These are phyloP conservation scores for Cladobotryum mycophilum DNA, from an alignment of 2,329 filamentous ascomycete species.

Conservation along the genomic window DNA sequence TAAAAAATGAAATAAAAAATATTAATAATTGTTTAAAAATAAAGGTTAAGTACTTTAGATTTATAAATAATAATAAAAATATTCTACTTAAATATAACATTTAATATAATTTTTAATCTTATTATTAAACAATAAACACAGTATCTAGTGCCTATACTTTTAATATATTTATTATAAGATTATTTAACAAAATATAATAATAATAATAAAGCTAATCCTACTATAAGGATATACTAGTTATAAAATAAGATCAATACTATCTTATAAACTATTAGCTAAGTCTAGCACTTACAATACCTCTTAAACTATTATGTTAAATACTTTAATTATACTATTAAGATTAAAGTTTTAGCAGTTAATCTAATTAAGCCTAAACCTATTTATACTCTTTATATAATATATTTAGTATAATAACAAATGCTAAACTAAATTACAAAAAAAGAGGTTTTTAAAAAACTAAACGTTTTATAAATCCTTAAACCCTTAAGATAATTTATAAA, in stretches of 20 bases:
- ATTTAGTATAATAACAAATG: background rate
- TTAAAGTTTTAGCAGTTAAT: background rate
- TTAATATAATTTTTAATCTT: background rate
- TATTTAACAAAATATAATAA: background rate
- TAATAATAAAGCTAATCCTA: background rate
- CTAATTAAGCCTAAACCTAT: background rate
- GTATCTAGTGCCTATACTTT: no score
- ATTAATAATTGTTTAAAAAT: no score
- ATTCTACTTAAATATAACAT: no score
- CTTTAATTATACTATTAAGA: no score
- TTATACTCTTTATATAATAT: background rate
- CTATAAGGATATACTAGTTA: background rate
- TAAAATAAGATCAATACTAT: constrained; percentile 3
- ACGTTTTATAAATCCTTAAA: background rate
- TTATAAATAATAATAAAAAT: no score
- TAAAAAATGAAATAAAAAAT: no score
- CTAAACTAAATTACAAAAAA: background rate
- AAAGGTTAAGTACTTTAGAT: no score
- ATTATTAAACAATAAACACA: no score
- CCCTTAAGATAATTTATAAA: no score
- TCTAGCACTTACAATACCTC: no score
- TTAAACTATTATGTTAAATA: no score
- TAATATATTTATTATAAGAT: no score
- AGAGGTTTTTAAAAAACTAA: background rate
- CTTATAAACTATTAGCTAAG: background rate